Evolutionary conservation across 306 rosid species (phyloP), one percentile per base, ranked within the genome.

Genomic region (Medicago ruthenica): DNA sequence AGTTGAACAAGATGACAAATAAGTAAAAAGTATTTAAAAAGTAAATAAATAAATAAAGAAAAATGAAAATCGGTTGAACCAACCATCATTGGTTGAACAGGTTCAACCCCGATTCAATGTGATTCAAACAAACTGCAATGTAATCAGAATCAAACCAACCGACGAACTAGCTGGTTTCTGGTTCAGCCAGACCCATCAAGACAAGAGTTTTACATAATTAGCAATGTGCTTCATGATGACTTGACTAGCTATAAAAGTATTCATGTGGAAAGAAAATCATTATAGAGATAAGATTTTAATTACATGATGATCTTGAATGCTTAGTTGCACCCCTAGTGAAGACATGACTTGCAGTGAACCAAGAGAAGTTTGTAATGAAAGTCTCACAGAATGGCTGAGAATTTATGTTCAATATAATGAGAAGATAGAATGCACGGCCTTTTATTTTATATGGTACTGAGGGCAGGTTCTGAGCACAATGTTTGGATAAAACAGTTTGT

Each of bases 231-330:
- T 55, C 24, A 34, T 34, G 31, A 39, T n/a, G 8, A 45, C 6
- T 45, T 45, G 20, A 62, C 36, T 21, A 75, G 6, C 1, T 13
- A 13, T 5, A 41, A 68, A 40, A 74, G 31, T 12, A 51, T 4
- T 39, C 21, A 47, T 8, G 60, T 34, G 34, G 27, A 57, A 63
- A 8, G 66, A 67, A 70, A 60, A 24, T 39, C n/a, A 61, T 44
- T 76, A 4, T 40, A 21, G 6, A 54, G 71, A 55, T n/a, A 47
- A 40, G 22, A 66, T 70, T 74, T 59, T 17, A 60, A 58, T 6
- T 80, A 89, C 93, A 73, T 89, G 80, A 42, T 15, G 79, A 70
- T 87, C 91, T 70, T 75, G 76, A 79, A 89, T 70, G 9, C 20
- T 75, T 60, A 91, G 79, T 58, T 85, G 87, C 77, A 89, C 86